Base-by-base conservation (phyloP, 179 eudicot species). In the Patellifolia procumbens region DNA sequence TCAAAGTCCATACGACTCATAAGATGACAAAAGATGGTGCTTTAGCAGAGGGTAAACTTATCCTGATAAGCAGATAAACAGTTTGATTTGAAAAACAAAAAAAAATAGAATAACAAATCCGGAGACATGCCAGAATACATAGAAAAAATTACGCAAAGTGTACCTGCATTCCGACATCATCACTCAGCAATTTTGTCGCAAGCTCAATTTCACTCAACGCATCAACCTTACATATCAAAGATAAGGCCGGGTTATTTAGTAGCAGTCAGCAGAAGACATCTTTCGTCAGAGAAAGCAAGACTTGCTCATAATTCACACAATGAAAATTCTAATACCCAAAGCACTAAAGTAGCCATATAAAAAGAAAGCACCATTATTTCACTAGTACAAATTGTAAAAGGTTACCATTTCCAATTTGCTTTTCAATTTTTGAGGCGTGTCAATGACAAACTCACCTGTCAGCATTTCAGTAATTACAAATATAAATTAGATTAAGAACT, bases 171-270 rank as follows among this genome's bases (percentile, higher is more conserved):
- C 79, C 89, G 73, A 70, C 82, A 83, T 87, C 90, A 59, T 89
- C 90, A 74, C 74, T 84, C 83, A 93, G 78, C 87, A 95, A 88
- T 82, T 95, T 93, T 68, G 95, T 87, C 66, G 99, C 99, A 68
- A 93, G 83, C 88, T 91, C 97, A 77, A 95, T 95, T 83, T 95
- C 97, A 72, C 96, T 91, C 42, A 95, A 92, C 58, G 99, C 97
- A 86, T 93, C 99, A 85, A 95, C 99, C 99, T 95, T 70, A 64
- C 65, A 74, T 56, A 65, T 73, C 51, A 62, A 74, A 78, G 61
- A 75, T 67, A 68, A 28, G 63, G 31, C 37, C 64, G 59, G 22
- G 68, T 72, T 46, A 74, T 45, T 77, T 39, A 79, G 68, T 52
- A 67, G 37, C 22, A 35, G 51, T 52, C 51, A 68, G 58, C 24